Conservation (phyloP, 371 early-diverging fungal genomes). For the Mycotypha africana region DNA sequence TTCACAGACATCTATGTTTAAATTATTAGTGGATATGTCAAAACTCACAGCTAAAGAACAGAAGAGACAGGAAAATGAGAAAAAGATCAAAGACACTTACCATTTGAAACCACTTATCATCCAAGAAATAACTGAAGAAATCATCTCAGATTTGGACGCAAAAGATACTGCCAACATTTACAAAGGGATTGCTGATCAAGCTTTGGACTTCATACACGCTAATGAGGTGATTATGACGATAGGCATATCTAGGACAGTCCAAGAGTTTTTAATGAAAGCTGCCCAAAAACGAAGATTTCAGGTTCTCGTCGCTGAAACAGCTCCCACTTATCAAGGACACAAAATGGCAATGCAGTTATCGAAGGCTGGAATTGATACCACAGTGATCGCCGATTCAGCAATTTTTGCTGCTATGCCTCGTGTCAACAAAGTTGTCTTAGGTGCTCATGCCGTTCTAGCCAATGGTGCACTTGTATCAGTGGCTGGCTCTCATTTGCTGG, state of each 20-base stretch:
- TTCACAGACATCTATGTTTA: constrained; percentile 60
- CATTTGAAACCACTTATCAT: constrained; percentile 69
- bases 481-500: constrained; percentile 78
- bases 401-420: constrained; percentile 96
- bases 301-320: constrained; percentile 89
- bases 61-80: constrained; percentile 26
- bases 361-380: constrained; percentile 83
- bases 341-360: constrained; percentile 77
- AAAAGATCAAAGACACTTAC: constrained; percentile 19
- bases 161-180: constrained; percentile 35
- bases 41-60: constrained; percentile 17
- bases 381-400: constrained; percentile 89
- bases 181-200: constrained; percentile 71
- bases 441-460: constrained; percentile 82
- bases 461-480: constrained; percentile 90
- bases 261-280: constrained; percentile 81
- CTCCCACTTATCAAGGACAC: constrained; percentile 84
- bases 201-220: constrained; percentile 85
- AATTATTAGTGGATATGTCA: constrained; percentile 48
- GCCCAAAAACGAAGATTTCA: constrained; percentile 85
- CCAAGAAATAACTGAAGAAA: constrained; percentile 76
- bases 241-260: constrained; percentile 84
- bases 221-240: constrained; percentile 95
- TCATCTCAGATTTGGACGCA: constrained; percentile 73
- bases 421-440: constrained; percentile 95